Percentiles rank a stretch among this genome's conserved stretches.
These are phyloP conservation scores for Baorangia bicolor DNA, from an alignment of 768 basidiomycete genomes.

Conservation along the genomic window DNA sequence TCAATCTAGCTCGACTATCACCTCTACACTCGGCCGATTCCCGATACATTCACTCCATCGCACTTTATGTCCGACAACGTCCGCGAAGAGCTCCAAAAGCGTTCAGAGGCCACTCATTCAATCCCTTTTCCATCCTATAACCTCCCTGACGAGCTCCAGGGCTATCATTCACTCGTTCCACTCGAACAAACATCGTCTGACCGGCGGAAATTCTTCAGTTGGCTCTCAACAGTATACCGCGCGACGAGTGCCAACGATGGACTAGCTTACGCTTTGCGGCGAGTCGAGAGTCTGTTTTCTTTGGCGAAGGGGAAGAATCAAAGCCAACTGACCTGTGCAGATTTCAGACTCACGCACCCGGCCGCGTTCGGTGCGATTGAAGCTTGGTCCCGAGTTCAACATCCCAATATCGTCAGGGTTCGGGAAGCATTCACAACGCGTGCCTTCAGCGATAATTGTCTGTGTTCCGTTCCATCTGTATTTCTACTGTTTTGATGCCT, in stretches of 20 bases:
- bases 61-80: conserved; percentile 88
- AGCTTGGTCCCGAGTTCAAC: conserved; percentile 78
- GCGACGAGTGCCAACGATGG: conserved; percentile 80
- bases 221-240: conserved; percentile 82
- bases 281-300: conserved; percentile 73
- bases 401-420: conserved; percentile 82
- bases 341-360: conserved; percentile 80
- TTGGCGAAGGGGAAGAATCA: neutral
- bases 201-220: conserved; percentile 73
- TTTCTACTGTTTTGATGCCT: conserved; percentile 9
- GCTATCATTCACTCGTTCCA: conserved; percentile 85
- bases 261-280: conserved; percentile 67
- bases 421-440: conserved; percentile 94
- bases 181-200: conserved; percentile 62
- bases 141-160: conserved; percentile 84
- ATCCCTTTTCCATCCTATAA: conserved; percentile 44
- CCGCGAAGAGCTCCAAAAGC: conserved; percentile 56
- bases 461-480: conserved; percentile 24
- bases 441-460: conserved; percentile 90
- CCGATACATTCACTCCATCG: conserved; percentile 51
- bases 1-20: conserved; percentile 80
- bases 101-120: conserved; percentile 44
- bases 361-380: conserved; percentile 81
- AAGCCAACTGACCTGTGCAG: conserved; percentile 39
- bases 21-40: conserved; percentile 75